Conservation (phyloP, 495 filamentous ascomycete genomes). For the Daldinia bambusicola region DNA sequence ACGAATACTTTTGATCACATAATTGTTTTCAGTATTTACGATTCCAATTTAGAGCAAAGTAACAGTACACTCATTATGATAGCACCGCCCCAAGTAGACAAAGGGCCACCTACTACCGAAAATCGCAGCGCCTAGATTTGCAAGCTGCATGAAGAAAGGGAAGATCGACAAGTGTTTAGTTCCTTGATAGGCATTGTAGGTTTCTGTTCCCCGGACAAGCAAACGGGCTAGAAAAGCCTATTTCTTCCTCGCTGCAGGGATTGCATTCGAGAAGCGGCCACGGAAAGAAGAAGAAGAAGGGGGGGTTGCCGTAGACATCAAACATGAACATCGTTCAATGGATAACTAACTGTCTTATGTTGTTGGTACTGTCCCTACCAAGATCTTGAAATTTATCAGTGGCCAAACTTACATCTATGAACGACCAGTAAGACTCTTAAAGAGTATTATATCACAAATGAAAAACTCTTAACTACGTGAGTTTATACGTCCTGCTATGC, state of each 20-base stretch:
- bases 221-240: constrained; percentile 43
- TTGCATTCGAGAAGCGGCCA: constrained; percentile 7
- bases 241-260: constrained; percentile 26
- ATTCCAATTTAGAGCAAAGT: too few species aligned
- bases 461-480: too few species aligned
- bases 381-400: not conserved
- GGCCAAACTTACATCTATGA: too few species aligned
- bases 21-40: not conserved
- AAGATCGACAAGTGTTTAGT: constrained; percentile 31
- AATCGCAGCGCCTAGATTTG: constrained; percentile 27
- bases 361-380: not conserved
- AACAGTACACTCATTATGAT: constrained; percentile 10
- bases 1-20: too few species aligned
- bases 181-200: constrained; percentile 29
- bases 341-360: not conserved
- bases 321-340: too few species aligned
- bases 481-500: constrained; percentile 1
- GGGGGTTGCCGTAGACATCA: not conserved
- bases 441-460: constrained; percentile 1
- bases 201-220: constrained; percentile 39
- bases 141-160: constrained; percentile 19
- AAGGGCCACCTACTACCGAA: not conserved
- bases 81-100: not conserved
- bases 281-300: not conserved
- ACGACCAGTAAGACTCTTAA: not conserved